phyloP scores from a whole-genome alignment of 768 basidiomycete species.

The Termitomyces sp. region DNA sequence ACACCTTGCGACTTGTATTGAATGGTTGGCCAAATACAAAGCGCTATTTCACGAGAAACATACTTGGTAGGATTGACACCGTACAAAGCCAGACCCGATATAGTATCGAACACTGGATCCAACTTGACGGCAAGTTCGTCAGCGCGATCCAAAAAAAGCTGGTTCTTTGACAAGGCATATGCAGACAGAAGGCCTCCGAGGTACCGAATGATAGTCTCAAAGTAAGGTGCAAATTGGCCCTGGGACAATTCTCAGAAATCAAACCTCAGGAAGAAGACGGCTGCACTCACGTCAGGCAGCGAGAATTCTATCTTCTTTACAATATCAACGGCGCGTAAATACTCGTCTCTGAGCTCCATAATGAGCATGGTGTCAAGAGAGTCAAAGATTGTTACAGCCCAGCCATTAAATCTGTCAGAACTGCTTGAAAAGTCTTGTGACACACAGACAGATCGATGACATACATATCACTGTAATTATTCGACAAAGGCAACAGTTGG shows the following conservation, averaged over 20 bases:
- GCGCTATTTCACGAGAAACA: conserved; percentile 10
- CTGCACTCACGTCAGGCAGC: conserved; percentile 31
- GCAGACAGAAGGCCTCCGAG: conserved; percentile 85
- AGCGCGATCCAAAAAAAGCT: conserved; percentile 59
- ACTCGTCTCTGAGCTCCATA: conserved; percentile 73
- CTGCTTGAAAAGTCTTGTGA: neutral
- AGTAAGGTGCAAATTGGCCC: conserved; percentile 46
- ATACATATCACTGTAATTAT: conserved; percentile 44
- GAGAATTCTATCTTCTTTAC: conserved; percentile 46
- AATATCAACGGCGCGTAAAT: conserved; percentile 51
- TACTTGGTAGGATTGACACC: conserved; percentile 63
- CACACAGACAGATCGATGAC: conserved; percentile 11
- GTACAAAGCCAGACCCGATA: conserved; percentile 66
- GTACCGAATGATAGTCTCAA: conserved; percentile 87
- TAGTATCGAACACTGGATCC: conserved; percentile 65
- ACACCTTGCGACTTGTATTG: conserved; percentile 22
- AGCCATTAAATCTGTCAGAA: conserved; percentile 63
- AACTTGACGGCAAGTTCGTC: conserved; percentile 74
- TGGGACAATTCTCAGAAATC: conserved; percentile 5
- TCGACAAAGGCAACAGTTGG: conserved; percentile 53
- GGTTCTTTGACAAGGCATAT: conserved; percentile 66
- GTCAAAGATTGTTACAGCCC: conserved; percentile 76
- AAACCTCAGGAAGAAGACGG: neutral
- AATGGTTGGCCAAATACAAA: neutral
- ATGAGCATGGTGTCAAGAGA: conserved; percentile 83